Percentiles rank a stretch among this genome's conserved stretches.
phyloP scores from a whole-genome alignment of 805 yeast genomes.

The Candida palmyrensis region DNA sequence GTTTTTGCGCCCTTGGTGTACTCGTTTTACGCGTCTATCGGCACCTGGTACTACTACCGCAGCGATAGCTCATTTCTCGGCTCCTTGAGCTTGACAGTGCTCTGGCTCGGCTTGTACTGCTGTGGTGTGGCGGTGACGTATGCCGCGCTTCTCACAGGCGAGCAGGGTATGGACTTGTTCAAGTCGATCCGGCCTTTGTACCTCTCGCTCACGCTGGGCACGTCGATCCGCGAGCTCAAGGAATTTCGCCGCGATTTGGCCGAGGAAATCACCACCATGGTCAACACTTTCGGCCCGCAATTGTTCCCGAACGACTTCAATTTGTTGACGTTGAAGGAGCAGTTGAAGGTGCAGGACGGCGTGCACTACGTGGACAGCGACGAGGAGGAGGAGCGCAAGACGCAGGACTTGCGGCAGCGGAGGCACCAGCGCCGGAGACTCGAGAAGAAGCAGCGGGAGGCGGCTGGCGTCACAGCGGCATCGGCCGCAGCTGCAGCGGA shows the following conservation, averaged over 20 bases:
- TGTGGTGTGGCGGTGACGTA: constrained; percentile 72
- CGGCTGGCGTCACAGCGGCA: constrained; percentile 6
- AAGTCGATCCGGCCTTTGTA: constrained; percentile 81
- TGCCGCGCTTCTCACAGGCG: constrained; percentile 89
- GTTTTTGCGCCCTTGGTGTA: constrained; percentile 86
- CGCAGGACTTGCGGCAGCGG: constrained; percentile 42
- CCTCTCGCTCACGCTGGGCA: constrained; percentile 55
- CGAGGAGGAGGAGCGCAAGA: constrained; percentile 46
- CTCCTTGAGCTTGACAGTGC: constrained; percentile 28
- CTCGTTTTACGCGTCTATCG: constrained; percentile 68
- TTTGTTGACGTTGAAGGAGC: constrained; percentile 41
- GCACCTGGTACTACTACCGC: constrained; percentile 33
- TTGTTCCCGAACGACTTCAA: constrained; percentile 80
- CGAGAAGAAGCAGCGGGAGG: constrained; percentile 10
- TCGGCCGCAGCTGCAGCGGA: background rate
- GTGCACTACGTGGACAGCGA: constrained; percentile 36
- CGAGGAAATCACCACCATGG: constrained; percentile 69
- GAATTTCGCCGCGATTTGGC: constrained; percentile 57
- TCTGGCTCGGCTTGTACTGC: constrained; percentile 47
- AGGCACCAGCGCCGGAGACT: constrained; percentile 26
- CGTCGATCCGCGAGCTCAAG: constrained; percentile 55
- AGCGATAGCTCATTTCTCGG: constrained; percentile 15
- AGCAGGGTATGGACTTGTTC: constrained; percentile 84
- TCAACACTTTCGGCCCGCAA: constrained; percentile 78
- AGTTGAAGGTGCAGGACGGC: constrained; percentile 21